Base-by-base conservation (phyloP, 176 grass and related monocot genomes). In the Saccharum spontaneum region DNA sequence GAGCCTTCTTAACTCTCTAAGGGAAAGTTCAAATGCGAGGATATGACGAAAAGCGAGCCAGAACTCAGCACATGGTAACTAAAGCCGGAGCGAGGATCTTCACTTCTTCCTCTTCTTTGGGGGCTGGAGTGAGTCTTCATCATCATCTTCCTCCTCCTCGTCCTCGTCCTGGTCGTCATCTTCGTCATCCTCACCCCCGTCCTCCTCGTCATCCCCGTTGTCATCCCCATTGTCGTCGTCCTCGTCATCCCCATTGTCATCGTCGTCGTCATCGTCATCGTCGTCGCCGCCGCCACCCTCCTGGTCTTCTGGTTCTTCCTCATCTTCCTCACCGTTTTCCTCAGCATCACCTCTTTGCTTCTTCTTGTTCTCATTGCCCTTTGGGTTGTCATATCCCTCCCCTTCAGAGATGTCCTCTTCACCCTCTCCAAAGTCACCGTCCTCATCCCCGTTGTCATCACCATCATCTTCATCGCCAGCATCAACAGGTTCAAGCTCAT, bases 51-150 rank as follows among this genome's bases (percentile, higher is more conserved):
- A 84, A 55, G 52, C 23, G 28, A 71, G 70, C 63, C 76, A 70
- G 76, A 68, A 79, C 76, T 84, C 84, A 69, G 62, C 17, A 7
- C 80, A 79, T 79, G 84, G 60, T 87, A 87, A 85, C 75, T 86
- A 90, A 77, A 61, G 77, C 76, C 36, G 65, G 59, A 34, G 31
- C 5, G 44, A 79, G 86, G 70, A 63, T 41, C 49, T 92, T 92
- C 86, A 95, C 83, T 95, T 95, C 90, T 95, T 94, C 79, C 88
- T 92, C 80, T 92, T 95, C 86, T 95, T 95, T 10, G 88, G 93
- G 49, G 90, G 93, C 88, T 92, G 93, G 49, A 92, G 90, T 22
- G 83, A 48, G 86, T 90, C 93, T 37, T 95, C 93, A 1, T 95
- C 90, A 0, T 93, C 91, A 8, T 91, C 89, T 44, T 91, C 85